Conservation (phyloP, 2,329 filamentous ascomycete species). For the Exophiala spinifera region DNA sequence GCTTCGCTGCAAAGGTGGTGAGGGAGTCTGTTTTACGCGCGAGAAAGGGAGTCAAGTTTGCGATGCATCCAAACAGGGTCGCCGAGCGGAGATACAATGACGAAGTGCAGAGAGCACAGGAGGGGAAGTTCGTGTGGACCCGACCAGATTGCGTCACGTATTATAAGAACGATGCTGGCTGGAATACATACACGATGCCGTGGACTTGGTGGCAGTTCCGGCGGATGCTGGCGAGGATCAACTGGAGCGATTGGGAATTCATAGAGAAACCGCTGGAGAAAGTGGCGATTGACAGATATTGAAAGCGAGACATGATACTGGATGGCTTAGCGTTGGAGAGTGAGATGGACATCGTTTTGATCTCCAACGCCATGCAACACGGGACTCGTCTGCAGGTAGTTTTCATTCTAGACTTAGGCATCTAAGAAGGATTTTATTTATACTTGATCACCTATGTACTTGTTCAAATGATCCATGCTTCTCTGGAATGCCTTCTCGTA, state of each 20-base stretch:
- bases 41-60: slow-evolving; percentile 2
- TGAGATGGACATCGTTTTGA: no score
- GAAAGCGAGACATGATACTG: no score
- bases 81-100: slow-evolving; percentile 5
- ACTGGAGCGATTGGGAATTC: slow-evolving; percentile 7
- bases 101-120: slow-evolving; percentile 3
- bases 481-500: slow-evolving; percentile 7
- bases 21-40: neutral
- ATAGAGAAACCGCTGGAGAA: slow-evolving; percentile 2
- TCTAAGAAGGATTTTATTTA: no score
- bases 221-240: slow-evolving; percentile 7
- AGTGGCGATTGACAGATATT: no score
- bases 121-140: slow-evolving; percentile 4
- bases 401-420: no score
- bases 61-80: slow-evolving; percentile 1
- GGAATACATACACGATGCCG: slow-evolving; percentile 9
- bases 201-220: slow-evolving; percentile 11
- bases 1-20: slow-evolving; percentile 3
- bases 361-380: no score
- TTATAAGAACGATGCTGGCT: slow-evolving; percentile 10
- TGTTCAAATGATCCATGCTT: neutral
- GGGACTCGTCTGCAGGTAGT: no score
- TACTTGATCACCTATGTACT: no score
- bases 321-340: no score
- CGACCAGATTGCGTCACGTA: slow-evolving; percentile 7